Percentiles rank a stretch among this genome's conserved stretches.
These are phyloP conservation scores for Knoxdaviesia proteae DNA, from an alignment of 2,329 filamentous ascomycete genomes.

Conservation along the genomic window DNA sequence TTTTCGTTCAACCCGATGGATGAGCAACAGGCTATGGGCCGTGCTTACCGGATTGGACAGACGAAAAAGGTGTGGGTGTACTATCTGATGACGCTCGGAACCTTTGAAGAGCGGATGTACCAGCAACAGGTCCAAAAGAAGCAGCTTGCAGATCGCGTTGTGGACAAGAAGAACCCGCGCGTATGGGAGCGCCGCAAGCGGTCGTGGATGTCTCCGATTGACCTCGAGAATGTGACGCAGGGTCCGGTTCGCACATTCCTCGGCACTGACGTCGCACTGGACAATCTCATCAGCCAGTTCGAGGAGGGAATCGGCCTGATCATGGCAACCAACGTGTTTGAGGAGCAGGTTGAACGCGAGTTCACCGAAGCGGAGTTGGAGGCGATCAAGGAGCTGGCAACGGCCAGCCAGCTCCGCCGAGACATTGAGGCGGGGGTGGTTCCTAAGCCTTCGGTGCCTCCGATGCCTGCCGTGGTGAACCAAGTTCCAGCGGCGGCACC, in stretches of 20 bases:
- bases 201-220: not conserved
- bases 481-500: no score
- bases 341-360: conserved; percentile 16
- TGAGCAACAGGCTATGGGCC: conserved; percentile 73
- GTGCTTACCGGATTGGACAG: conserved; percentile 73
- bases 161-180: conserved; percentile 54
- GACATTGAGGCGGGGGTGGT: not conserved
- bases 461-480: no score
- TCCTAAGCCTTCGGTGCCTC: no score
- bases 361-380: conserved; percentile 7
- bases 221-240: not conserved
- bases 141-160: conserved; percentile 56
- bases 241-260: not conserved
- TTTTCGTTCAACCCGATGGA: conserved; percentile 60
- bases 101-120: conserved; percentile 56
- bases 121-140: conserved; percentile 64
- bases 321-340: conserved; percentile 50
- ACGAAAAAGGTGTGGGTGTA: conserved; percentile 68
- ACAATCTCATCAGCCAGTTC: conserved; percentile 22
- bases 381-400: conserved; percentile 6
- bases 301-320: conserved; percentile 28
- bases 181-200: conserved; percentile 19
- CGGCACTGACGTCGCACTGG: conserved; percentile 7
- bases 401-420: not conserved
- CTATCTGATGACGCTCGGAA: conserved; percentile 56